Conservation (phyloP, 2,329 filamentous ascomycete genomes). For the Colletotrichum kahawae region DNA sequence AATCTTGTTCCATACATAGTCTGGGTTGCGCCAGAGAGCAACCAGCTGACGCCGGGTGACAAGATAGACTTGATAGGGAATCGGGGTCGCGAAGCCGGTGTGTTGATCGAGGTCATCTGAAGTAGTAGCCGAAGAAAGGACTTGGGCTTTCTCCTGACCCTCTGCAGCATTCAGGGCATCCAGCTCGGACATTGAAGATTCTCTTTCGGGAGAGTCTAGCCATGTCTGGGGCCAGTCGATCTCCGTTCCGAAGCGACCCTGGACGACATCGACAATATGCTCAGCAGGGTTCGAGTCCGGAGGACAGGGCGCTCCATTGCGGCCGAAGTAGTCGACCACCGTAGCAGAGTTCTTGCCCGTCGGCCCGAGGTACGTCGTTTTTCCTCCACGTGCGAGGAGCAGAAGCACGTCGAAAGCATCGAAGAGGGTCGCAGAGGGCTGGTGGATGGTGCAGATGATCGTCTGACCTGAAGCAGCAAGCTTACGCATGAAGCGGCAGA, state of each 20-base stretch:
- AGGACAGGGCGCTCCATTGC: constrained; percentile 49
- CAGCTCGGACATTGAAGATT: constrained; percentile 2
- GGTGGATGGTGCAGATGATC: constrained; percentile 54
- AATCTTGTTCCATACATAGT: constrained; percentile 51
- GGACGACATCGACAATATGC: constrained; percentile 49
- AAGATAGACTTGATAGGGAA: neutral
- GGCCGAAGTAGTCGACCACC: constrained; percentile 63
- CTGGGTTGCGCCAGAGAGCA: constrained; percentile 24
- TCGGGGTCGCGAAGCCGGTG: constrained; percentile 12
- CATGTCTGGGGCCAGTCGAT: constrained; percentile 21
- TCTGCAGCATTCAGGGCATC: neutral
- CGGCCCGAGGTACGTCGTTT: constrained; percentile 72
- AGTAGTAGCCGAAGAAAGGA: constrained; percentile 37
- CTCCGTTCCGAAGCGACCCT: neutral
- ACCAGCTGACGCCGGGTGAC: constrained; percentile 13
- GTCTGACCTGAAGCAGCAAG: constrained; percentile 66
- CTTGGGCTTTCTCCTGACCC: neutral
- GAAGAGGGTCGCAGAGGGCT: constrained; percentile 57
- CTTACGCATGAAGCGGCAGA: constrained; percentile 47
- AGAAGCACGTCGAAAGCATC: constrained; percentile 63
- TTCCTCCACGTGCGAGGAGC: constrained; percentile 67
- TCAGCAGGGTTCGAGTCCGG: constrained; percentile 45
- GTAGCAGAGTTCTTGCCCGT: constrained; percentile 63
- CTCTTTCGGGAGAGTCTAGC: constrained; percentile 12
- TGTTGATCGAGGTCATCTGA: neutral